Evolutionary conservation across 176 grass and related monocot species (phyloP).

Genomic region (Cymbopogon citratus): DNA sequence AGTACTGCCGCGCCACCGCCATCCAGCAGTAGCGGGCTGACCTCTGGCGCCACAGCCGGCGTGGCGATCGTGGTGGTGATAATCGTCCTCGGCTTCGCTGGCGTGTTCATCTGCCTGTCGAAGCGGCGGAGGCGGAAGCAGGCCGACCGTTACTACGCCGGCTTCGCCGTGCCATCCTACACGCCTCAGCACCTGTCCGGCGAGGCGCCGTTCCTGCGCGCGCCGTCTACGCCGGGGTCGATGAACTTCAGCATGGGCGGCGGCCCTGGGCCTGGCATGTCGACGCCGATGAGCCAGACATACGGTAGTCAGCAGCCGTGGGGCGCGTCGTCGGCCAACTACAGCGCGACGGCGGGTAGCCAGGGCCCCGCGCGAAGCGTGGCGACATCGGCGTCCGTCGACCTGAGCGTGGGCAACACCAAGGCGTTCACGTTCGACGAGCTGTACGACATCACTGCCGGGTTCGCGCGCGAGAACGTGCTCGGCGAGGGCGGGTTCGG

Average conservation of each 20-base stretch:
- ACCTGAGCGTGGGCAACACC: slow-evolving; percentile 52
- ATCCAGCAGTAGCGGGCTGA: slow-evolving; percentile 29
- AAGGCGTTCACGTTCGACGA: slow-evolving; percentile 76
- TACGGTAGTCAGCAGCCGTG: not conserved
- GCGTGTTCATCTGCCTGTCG: slow-evolving; percentile 45
- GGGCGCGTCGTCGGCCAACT: slow-evolving; percentile 22
- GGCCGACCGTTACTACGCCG: slow-evolving; percentile 45
- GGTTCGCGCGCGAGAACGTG: slow-evolving; percentile 65
- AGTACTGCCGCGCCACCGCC: not conserved
- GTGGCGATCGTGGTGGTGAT: slow-evolving; percentile 43
- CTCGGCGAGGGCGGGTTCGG: slow-evolving; percentile 92
- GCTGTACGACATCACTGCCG: slow-evolving; percentile 67
- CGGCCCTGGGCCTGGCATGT: not conserved
- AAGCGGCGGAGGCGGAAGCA: slow-evolving; percentile 45
- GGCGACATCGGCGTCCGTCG: slow-evolving; percentile 17
- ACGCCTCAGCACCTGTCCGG: slow-evolving; percentile 59
- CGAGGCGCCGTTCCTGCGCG: slow-evolving; percentile 56
- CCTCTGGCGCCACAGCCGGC: slow-evolving; percentile 31
- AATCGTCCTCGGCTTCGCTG: slow-evolving; percentile 40
- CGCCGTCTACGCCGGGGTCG: slow-evolving; percentile 31
- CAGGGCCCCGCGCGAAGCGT: slow-evolving; percentile 31
- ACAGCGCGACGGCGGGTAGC: slow-evolving; percentile 40
- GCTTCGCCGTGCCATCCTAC: slow-evolving; percentile 47
- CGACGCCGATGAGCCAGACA: slow-evolving; percentile 6
- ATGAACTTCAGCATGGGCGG: slow-evolving; percentile 41